phyloP scores from a whole-genome alignment of 129 eudicot genomes.

The Daucus carota region DH1_v3.0 NC_030385.2:7573001-7573500 shows the following conservation, averaged over 20 bases:
- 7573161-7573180: constrained; percentile 32
- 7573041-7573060: not conserved
- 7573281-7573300: not conserved
- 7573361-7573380: not conserved
- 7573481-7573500: constrained; percentile 58
- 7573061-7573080: not conserved
- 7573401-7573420: not conserved
- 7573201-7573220: not conserved
- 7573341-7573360: not conserved
- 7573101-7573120: constrained; percentile 88
- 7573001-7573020: fast-evolving
- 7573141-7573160: constrained; percentile 63
- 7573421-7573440: constrained; percentile 51
- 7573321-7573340: not conserved
- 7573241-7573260: not conserved
- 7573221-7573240: not conserved
- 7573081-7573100: constrained; percentile 11
- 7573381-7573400: not conserved
- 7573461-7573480: constrained; percentile 54
- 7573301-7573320: too few relatives aligned
- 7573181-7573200: constrained; percentile 46
- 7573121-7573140: constrained; percentile 58
- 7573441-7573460: constrained; percentile 77
- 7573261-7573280: not conserved
- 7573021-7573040: not conserved